Base-by-base conservation (phyloP, 2,329 filamentous ascomycete species). In the Venturia oleaginea region DNA sequence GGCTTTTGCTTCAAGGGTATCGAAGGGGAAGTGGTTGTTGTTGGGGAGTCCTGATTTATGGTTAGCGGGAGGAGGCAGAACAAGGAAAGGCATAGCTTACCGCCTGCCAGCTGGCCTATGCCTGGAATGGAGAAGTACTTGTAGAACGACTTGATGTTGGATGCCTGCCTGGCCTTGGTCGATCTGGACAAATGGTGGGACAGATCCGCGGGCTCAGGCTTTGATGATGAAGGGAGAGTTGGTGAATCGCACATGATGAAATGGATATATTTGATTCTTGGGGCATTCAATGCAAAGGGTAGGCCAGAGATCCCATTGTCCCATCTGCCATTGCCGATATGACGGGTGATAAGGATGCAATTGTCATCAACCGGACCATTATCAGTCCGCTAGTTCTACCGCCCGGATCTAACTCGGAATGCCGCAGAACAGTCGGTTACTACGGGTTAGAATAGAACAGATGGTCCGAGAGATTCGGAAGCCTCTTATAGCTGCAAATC, bases 1-100 rank as follows among this genome's bases (percentile, higher is more conserved):
- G 67, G 88, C 85, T 68, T 88, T 86, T 48, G 92, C 90, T 76
- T 96, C 91, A 67, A 97, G 85, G 0, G 91, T 94, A 71, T 97
- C 92, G 76, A 89, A 96, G 10, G 92, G 92, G 72, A 97, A 97
- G 77, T 91, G 91, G 65, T 83, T 83, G 46, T 87, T 81, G 75
- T 94, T 88, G 19, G 92, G 92, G 27, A 96, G 83, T 66, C 91
- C 90, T 92, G 24, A 60, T 15, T 15, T 15, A 19, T 48, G 10
- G 59, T 59, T 42, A 46, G 42, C n/a, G 17, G 38, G 19, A 57
- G 32, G 13, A 17, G 42, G 32, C 24, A 48, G 11, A 30, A 6
- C 19, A 48, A 48, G 38, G n/a, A 61, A 11, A 22, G 11, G 37
- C 2, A 15, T 30, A 59, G 64, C 69, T 59, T 73, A 83, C 84